A percentile compares a stretch with the other conserved stretches of the same genome.
Evolutionary conservation across 331 rosid genomes (phyloP).

Genomic region (Malus hybrid): DNA sequence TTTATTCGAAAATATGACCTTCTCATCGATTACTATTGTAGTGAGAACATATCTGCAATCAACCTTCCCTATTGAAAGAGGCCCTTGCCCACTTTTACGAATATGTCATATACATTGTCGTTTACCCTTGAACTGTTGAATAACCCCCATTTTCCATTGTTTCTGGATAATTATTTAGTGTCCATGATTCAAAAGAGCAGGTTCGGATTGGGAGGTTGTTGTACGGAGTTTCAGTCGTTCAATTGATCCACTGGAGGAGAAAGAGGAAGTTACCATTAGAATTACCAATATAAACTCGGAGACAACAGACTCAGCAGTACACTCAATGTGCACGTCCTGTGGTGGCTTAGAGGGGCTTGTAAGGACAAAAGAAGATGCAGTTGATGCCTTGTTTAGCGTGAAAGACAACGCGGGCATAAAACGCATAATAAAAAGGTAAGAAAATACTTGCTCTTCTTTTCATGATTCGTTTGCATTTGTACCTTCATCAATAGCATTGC

Average conservation of each 20-base stretch:
- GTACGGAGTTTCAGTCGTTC: neutral
- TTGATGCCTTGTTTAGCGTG: slow-evolving; percentile 11
- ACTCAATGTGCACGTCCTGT: slow-evolving; percentile 12
- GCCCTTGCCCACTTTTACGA: neutral
- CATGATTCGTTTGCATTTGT: neutral
- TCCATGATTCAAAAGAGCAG: slow-evolving; percentile 1
- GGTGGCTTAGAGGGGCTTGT: slow-evolving; percentile 15
- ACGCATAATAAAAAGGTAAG: slow-evolving; percentile 11
- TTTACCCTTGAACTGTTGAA: neutral
- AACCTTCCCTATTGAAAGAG: slow-evolving; percentile 5
- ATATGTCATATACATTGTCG: neutral
- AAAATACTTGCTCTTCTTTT: neutral
- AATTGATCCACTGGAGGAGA: neutral
- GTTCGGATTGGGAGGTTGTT: neutral
- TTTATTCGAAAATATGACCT: neutral
- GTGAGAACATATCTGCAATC: neutral
- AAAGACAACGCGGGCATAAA: neutral
- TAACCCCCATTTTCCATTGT: neutral
- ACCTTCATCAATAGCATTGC: neutral
- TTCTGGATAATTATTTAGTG: neutral
- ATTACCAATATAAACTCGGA: slow-evolving; percentile 10
- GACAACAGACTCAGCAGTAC: slow-evolving; percentile 6
- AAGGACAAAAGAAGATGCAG: slow-evolving; percentile 11
- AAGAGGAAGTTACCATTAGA: slow-evolving; percentile 9
- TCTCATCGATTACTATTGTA: neutral